Evolutionary conservation across 352 stramenopile genomes (phyloP).

Genomic region (Phytophthora uliginosa): DNA sequence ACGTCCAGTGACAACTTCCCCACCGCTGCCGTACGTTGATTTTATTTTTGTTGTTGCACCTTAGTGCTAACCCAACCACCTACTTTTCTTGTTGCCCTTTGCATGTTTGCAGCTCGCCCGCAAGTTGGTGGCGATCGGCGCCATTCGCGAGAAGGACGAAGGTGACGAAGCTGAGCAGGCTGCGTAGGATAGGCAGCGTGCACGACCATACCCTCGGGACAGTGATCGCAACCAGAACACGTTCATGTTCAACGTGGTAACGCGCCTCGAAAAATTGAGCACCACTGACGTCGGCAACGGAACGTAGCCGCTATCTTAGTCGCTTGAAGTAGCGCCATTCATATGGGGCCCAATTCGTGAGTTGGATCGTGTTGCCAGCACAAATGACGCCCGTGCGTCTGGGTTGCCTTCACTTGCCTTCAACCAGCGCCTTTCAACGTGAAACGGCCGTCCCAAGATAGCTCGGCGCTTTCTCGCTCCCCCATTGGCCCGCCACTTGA

Average conservation of each 20-base stretch:
- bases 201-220: not conserved
- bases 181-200: not conserved
- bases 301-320: constrained; percentile 16
- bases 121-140: constrained; percentile 70
- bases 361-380: too few species aligned
- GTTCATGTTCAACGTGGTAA: constrained; percentile 7
- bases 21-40: constrained; percentile 57
- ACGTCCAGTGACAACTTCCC: constrained; percentile 70
- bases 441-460: constrained; percentile 22
- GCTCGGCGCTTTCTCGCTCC: not conserved
- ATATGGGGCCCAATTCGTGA: not conserved
- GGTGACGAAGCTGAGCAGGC: constrained; percentile 40
- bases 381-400: constrained; percentile 4
- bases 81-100: not conserved
- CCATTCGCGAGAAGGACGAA: constrained; percentile 55
- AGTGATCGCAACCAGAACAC: not conserved
- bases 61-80: not conserved
- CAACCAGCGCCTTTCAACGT: constrained; percentile 15
- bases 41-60: not conserved
- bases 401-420: not conserved
- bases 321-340: constrained; percentile 5
- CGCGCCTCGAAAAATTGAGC: constrained; percentile 6
- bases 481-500: constrained; percentile 9
- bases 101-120: constrained; percentile 55
- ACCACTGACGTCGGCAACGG: constrained; percentile 6